Base-by-base conservation (phyloP, 2,329 filamentous ascomycete genomes). In the Fusarium buharicum region DNA sequence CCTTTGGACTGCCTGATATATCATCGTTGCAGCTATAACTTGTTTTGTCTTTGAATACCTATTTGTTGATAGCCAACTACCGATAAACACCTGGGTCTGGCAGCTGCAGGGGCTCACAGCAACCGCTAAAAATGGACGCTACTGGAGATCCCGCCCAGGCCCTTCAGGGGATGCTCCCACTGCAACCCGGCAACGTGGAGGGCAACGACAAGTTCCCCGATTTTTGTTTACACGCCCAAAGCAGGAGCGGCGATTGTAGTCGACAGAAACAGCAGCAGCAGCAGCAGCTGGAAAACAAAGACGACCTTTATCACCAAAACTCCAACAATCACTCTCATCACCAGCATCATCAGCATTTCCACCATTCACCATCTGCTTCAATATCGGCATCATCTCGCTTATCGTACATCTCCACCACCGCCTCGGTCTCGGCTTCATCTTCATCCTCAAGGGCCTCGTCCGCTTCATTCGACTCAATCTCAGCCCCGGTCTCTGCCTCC, bases 151-250 rank as follows among this genome's bases (percentile, higher is more conserved):
- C 60, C 31, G 30, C 37, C 49, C 49, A 55, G 37, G 66, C 28
- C 38, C 39, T 54, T 66, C 67, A 70, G 64, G 68, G 67, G 69
- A 66, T 59, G 63, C 59, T 59, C 44, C 63, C 61, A 51, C 67
- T 63, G 67, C 72, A 71, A 70, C 77, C 74, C 71, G 66, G 76
- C 76, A 79, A 78, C 76, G 65, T 63, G 56, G 67, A 68, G 54
- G 58, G 63, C 63, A 72, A 68, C 55, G 72, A 77, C 67, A 70
- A 72, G 69, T 77, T 77, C 74, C 74, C 76, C 67, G 73, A 75
- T 70, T 75, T 77, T 76, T 80, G 78, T 80, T 80, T 80, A 80
- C 76, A 75, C 48, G 33, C 43, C 56, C 62, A 56, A 51, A 50
- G 41, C 36, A 47, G n/a, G n/a, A n/a, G 55, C 39, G 27, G 58